Base-by-base conservation (phyloP, 441 rosid species). In the Populus trichocarpa region DNA sequence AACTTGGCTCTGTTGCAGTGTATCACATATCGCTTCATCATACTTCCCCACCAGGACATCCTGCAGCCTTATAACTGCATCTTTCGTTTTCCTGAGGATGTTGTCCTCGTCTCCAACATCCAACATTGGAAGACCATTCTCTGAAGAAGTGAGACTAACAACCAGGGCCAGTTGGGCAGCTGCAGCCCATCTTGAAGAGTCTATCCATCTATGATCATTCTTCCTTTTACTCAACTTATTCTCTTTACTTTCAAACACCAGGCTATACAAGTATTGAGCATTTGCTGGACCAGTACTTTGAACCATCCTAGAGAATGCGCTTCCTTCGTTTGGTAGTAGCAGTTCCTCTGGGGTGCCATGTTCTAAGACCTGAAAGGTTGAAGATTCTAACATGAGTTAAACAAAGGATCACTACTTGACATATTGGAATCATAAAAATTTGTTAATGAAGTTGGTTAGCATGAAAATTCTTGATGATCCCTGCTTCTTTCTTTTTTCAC, bases 281-380 rank as follows among this genome's bases (percentile, higher is more conserved):
- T 96, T 96, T 71, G 98, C 97, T 59, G 93, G 69, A 61, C 99
- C 99, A 10, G 99, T 96, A 81, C 98, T 96, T 78, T 86, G 94
- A 68, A 94, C 99, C 99, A 96, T 96, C 83, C 85, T 94, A n/a
- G 97, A 91, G 90, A 96, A 96, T 8, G 96, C 88, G 75, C 96
- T 89, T 65, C 71, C 88, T 81, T 88, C 89, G 66, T 90, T 86
- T 59, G 86, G 87, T 70, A 96, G 87, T 70, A 96, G 85, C 81
- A 94, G 86, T 73, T 78, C 85, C 82, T 96, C 97, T 0, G 99
- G 98, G 14, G 87, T 70, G 69, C 87, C 86, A 76, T 90, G 89
- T 78, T 96, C 99, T 68, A 89, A 90, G 82, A 96, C 99, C 99
- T 92, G 69, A 59, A 69, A 67, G 7, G 72, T 74, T 32, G 42